Evolutionary conservation across 1,284 basidiomycete genomes (phyloP), one percentile per base, ranked within the genome.

Genomic region (Ceratobasidium sp.): DNA sequence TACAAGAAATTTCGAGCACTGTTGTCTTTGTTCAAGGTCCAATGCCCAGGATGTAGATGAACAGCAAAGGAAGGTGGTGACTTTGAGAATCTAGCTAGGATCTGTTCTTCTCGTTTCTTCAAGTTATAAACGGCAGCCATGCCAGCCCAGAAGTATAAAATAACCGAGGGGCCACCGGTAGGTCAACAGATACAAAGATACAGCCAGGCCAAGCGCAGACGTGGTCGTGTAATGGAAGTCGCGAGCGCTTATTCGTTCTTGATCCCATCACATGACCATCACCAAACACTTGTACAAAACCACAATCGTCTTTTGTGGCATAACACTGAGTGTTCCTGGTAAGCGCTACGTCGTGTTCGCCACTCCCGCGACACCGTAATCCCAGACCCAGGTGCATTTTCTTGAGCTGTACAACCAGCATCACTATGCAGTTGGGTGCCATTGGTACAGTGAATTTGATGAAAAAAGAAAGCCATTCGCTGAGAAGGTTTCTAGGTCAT

Each of bases 21-120:
- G 55, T 73, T 60, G 57, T 73, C 70, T 79, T 89, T 90, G 83
- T 94, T 94, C 66, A 94, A 86, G 6, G 90, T 89, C 93, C 93
- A 95, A 83, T 93, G 87, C 81, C 94, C 93, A 52, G 89, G 87
- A 84, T 93, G 88, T 55, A 95, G 87, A 82, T 93, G 90, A 6
- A 95, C 88, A 7, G 90, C 89, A 83, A 95, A 93, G 18, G 93
- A 95, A 0, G 93, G 89, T 5, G 89, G 88, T 10, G 88, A 86
- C 8, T 84, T 83, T 79, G 89, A 87, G 71, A 90, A 88, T 79
- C 86, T 87, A 79, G 89, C 88, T 62, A 94, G 86, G 2, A 94
- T 86, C 52, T 89, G 86, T 77, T 88, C 85, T 5, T 87, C 87
- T 78, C 88, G 88, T 80, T 93, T 89, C 75, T 90, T 91, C 80